These are phyloP conservation scores for Pseudonectria buxi DNA, from an alignment of 2,329 filamentous ascomycete genomes.

Conservation along the genomic window DNA sequence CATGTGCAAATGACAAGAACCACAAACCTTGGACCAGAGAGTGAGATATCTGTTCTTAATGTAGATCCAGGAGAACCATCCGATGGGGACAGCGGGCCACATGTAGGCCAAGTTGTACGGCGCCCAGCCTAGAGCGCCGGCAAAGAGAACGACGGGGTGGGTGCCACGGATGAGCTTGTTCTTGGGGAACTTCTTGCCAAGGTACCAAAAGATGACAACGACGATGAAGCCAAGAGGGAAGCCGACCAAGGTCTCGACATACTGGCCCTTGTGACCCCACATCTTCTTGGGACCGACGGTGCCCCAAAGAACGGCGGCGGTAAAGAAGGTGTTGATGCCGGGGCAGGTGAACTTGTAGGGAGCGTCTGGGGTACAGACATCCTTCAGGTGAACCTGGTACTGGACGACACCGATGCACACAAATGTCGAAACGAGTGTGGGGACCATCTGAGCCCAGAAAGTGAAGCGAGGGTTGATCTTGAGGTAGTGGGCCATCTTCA, in stretches of 20 bases:
- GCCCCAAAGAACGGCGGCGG: slow-evolving; percentile 35
- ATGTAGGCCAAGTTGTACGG: slow-evolving; percentile 41
- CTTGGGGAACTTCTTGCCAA: slow-evolving; percentile 27
- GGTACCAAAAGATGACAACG: slow-evolving; percentile 30
- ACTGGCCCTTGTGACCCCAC: slow-evolving; percentile 29
- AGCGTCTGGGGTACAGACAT: slow-evolving; percentile 31
- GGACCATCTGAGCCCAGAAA: slow-evolving; percentile 29
- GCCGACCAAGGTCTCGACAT: slow-evolving; percentile 29
- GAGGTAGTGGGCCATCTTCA: slow-evolving; percentile 37
- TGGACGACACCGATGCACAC: slow-evolving; percentile 29
- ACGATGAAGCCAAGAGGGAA: slow-evolving; percentile 33
- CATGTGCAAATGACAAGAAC: rapidly evolving
- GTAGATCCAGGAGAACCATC: slow-evolving; percentile 42
- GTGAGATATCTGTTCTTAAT: slow-evolving; percentile 37
- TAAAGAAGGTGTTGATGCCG: slow-evolving; percentile 32
- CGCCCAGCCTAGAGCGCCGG: slow-evolving; percentile 33
- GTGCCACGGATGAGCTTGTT: slow-evolving; percentile 30
- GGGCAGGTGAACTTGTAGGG: slow-evolving; percentile 32
- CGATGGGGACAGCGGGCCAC: slow-evolving; percentile 41
- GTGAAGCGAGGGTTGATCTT: slow-evolving; percentile 35
- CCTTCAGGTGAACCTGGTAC: slow-evolving; percentile 30
- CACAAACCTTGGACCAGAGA: slow-evolving; percentile 40
- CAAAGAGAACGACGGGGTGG: slow-evolving; percentile 36
- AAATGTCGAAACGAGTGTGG: slow-evolving; percentile 28
- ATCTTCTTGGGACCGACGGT: slow-evolving; percentile 32